Evolutionary conservation across 192 early-diverging fungal genomes (phyloP).

Genomic region (Obelidium mucronatum): DNA sequence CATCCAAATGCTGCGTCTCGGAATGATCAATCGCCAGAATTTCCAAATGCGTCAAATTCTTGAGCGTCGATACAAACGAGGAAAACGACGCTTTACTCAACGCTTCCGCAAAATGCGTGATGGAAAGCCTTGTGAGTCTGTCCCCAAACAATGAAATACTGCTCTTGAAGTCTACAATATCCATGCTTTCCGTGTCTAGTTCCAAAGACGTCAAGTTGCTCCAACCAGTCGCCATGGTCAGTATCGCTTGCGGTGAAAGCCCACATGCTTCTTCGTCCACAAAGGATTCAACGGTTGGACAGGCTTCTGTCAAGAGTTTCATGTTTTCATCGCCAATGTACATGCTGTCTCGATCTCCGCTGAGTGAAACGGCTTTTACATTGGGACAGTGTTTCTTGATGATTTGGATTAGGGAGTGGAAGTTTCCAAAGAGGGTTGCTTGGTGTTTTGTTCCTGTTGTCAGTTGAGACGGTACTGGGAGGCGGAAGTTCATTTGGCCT

Average conservation of each 20-base stretch:
- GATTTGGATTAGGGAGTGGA: neutral
- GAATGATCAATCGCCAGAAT: slow-evolving; percentile 30
- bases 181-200: slow-evolving; percentile 19
- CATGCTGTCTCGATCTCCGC: neutral
- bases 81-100: neutral
- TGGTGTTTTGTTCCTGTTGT: neutral
- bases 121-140: slow-evolving; percentile 6
- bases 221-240: slow-evolving; percentile 31
- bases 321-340: slow-evolving; percentile 15
- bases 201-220: slow-evolving; percentile 13
- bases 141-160: slow-evolving; percentile 16
- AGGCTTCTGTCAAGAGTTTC: slow-evolving; percentile 16
- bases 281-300: slow-evolving; percentile 25
- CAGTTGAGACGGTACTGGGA: neutral
- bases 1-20: slow-evolving; percentile 12
- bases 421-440: slow-evolving; percentile 4
- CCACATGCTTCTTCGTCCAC: slow-evolving; percentile 31
- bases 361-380: neutral
- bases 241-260: neutral
- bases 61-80: neutral
- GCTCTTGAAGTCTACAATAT: slow-evolving; percentile 8
- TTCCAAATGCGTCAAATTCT: slow-evolving; percentile 1
- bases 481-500: neutral
- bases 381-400: slow-evolving; percentile 14
- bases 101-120: slow-evolving; percentile 19